Evolutionary conservation across 1,284 basidiomycete genomes (phyloP).

Genomic region (Cryptococcus sp.): DNA sequence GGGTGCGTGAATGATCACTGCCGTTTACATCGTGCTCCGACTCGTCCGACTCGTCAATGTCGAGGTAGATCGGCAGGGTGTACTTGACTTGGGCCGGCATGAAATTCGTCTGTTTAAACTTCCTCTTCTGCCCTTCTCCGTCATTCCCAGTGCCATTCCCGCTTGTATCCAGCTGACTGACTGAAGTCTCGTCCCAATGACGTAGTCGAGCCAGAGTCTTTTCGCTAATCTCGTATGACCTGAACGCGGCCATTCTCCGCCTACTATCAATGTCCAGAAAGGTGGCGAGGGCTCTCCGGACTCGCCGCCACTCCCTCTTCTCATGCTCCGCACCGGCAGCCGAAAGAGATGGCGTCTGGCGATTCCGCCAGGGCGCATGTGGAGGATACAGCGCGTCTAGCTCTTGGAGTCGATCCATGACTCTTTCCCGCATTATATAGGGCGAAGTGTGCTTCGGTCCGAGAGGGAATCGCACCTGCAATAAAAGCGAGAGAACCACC

Average conservation of each 20-base stretch:
- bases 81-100: conserved; percentile 56
- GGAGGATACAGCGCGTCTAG: conserved; percentile 51
- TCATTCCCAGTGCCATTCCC: neutral
- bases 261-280: conserved; percentile 57
- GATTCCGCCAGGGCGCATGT: conserved; percentile 33
- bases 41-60: conserved; percentile 4
- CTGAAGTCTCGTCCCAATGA: conserved; percentile 12
- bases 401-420: conserved; percentile 54
- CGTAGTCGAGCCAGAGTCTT: conserved; percentile 28
- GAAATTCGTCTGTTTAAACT: conserved; percentile 59
- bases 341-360: neutral
- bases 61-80: conserved; percentile 52
- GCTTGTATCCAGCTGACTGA: too few relatives aligned
- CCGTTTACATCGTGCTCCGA: neutral
- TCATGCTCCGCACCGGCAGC: conserved; percentile 25
- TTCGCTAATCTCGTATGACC: conserved; percentile 44
- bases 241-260: conserved; percentile 56
- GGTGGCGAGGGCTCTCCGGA: conserved; percentile 53
- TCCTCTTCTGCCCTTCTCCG: conserved; percentile 11
- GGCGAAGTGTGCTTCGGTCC: conserved; percentile 57
- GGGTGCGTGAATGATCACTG: neutral
- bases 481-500: conserved; percentile 58
- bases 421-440: conserved; percentile 55
- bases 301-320: conserved; percentile 37
- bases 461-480: conserved; percentile 58